Evolutionary conservation across 192 early-diverging fungal genomes (phyloP).

Genomic region (Backusella tarrabulga): DNA sequence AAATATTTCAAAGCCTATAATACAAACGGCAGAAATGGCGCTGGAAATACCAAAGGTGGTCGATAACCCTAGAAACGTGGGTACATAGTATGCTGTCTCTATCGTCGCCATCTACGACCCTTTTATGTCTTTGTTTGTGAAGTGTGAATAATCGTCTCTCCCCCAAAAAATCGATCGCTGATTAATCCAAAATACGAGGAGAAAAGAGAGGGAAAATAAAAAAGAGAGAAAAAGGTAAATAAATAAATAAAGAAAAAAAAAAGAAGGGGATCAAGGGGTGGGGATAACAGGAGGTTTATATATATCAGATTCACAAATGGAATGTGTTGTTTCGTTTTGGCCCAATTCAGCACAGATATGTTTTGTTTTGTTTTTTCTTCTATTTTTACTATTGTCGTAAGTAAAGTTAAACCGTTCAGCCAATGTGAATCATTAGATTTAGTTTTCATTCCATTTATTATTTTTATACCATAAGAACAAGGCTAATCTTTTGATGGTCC

Average conservation of each 20-base stretch:
- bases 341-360: not conserved
- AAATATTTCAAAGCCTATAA: constrained; percentile 52
- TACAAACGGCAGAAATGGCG: constrained; percentile 41
- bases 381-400: not conserved
- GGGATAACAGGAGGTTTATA: not conserved
- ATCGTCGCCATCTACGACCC: constrained; percentile 38
- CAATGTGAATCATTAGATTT: not conserved
- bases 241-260: not conserved
- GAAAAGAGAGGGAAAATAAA: not conserved
- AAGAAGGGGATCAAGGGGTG: not conserved
- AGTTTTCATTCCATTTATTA: too few relatives aligned
- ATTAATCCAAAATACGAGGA: not conserved
- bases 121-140: not conserved
- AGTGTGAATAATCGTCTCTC: not conserved
- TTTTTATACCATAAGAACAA: too few relatives aligned
- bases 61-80: constrained; percentile 49
- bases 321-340: constrained; percentile 6
- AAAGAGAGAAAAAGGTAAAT: not conserved
- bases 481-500: too few relatives aligned
- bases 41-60: constrained; percentile 52
- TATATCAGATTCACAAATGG: constrained; percentile 3
- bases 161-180: not conserved
- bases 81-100: constrained; percentile 41
- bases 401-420: not conserved
- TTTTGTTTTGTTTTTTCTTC: not conserved